These are phyloP conservation scores for Ophiostoma angusticollis DNA, from an alignment of 2,329 filamentous ascomycete genomes.

Conservation along the genomic window DNA sequence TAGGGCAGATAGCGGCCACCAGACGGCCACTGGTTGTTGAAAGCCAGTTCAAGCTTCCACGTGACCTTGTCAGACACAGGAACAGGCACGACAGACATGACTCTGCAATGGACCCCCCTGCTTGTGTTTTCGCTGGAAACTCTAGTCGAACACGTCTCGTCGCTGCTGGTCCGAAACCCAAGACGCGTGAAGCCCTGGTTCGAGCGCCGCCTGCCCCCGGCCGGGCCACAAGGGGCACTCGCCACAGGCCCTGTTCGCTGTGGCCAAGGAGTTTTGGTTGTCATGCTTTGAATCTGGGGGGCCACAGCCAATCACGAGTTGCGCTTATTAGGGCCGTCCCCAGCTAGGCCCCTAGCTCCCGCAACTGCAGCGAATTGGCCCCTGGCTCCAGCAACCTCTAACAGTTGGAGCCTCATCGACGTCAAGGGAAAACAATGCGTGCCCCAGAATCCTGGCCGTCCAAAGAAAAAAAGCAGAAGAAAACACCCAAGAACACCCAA, in stretches of 20 bases:
- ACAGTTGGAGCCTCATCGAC: constrained; percentile 19
- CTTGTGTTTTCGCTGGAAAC: constrained; percentile 1
- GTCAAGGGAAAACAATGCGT: constrained; percentile 12
- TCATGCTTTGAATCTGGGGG: too few species aligned
- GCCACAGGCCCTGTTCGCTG: too few species aligned
- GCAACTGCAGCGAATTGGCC: background rate
- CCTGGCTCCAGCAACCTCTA: constrained; percentile 11
- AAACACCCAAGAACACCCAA: too few species aligned
- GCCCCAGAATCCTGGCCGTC: background rate
- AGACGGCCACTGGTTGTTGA: too few species aligned
- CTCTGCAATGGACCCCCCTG: too few species aligned
- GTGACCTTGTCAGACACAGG: too few species aligned
- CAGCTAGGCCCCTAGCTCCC: constrained; percentile 4
- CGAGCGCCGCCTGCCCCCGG: constrained; percentile 1
- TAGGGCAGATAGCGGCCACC: too few species aligned
- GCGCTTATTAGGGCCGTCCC: constrained; percentile 2
- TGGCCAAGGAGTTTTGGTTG: too few species aligned
- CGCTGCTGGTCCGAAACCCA: constrained; percentile 26
- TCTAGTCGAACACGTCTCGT: constrained; percentile 19
- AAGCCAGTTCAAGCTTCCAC: too few species aligned
- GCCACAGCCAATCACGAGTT: background rate
- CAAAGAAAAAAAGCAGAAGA: too few species aligned
- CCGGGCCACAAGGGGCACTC: background rate
- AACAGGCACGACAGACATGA: too few species aligned
- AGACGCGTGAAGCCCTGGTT: constrained; percentile 21